Evolutionary conservation across 2,329 filamentous ascomycete genomes (phyloP).

Genomic region (Diaporthe velutina): DNA sequence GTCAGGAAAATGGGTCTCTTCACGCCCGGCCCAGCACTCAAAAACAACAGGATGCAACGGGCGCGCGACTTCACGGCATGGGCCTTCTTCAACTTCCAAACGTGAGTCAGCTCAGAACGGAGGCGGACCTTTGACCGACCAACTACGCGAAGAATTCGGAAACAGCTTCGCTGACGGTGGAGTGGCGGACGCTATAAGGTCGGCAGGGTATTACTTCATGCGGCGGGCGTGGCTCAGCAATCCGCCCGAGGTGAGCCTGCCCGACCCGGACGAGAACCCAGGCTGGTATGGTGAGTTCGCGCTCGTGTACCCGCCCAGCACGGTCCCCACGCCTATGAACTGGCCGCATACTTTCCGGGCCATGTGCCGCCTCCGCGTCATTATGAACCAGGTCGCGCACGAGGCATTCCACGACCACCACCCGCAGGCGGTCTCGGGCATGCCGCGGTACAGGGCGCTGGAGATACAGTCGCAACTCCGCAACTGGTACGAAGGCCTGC

Average conservation of each 20-base stretch:
- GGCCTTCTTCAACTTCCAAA: conserved; percentile 17
- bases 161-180: neutral
- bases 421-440: neutral
- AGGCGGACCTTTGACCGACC: neutral
- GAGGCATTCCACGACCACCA: neutral
- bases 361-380: neutral
- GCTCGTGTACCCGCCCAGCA: neutral
- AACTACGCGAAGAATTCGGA: neutral
- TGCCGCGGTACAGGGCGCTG: neutral
- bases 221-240: conserved; percentile 4
- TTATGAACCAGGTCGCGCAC: conserved; percentile 1
- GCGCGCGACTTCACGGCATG: conserved; percentile 8
- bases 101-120: neutral
- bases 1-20: neutral
- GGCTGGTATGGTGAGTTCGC: neutral
- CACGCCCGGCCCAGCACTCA: neutral
- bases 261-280: neutral
- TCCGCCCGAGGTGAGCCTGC: neutral
- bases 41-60: neutral
- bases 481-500: neutral
- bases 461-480: neutral
- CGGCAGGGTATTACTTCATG: conserved; percentile 16
- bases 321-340: neutral
- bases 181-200: neutral
- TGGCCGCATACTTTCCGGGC: conserved; percentile 21